Conservation (phyloP, 352 stramenopile genomes). For the Phytophthora pseudosyringae region DNA sequence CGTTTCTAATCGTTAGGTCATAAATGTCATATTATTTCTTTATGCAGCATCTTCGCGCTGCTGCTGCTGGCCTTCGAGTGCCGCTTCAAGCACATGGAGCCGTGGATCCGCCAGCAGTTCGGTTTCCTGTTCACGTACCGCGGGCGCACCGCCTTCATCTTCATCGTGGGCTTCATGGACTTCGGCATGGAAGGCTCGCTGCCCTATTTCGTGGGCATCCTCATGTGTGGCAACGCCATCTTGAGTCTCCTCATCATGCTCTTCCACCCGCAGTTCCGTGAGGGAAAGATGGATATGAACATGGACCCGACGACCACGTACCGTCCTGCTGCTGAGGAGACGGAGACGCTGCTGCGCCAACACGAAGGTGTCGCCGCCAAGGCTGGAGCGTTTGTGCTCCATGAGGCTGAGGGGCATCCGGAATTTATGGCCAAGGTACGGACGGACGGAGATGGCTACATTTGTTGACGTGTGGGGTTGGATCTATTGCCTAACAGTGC, state of each 20-base stretch:
- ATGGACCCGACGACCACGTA: constrained; percentile 86
- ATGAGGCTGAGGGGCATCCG: constrained; percentile 76
- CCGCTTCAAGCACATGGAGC: constrained; percentile 89
- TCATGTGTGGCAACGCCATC: constrained; percentile 82
- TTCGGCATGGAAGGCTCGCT: constrained; percentile 86
- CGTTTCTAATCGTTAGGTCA: background rate
- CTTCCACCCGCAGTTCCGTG: constrained; percentile 88
- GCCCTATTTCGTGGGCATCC: constrained; percentile 68
- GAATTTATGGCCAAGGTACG: constrained; percentile 73
- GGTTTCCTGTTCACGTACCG: constrained; percentile 91
- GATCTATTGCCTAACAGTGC: constrained; percentile 6
- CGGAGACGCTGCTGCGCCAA: constrained; percentile 64
- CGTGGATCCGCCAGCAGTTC: constrained; percentile 85
- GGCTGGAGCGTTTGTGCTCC: constrained; percentile 68
- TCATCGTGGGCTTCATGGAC: constrained; percentile 89
- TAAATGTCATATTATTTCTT: background rate
- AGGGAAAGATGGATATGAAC: constrained; percentile 63
- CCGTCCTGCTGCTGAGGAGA: constrained; percentile 66
- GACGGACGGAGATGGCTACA: background rate
- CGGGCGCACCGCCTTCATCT: constrained; percentile 84
- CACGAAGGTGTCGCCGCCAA: constrained; percentile 68
- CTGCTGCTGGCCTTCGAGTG: constrained; percentile 87
- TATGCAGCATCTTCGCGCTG: constrained; percentile 80
- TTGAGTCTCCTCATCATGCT: constrained; percentile 83
- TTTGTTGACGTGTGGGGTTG: background rate